Percentiles rank a stretch among this genome's conserved stretches.
Conservation (phyloP, 2,329 filamentous ascomycete species). For the Colletotrichum simmondsii region DNA sequence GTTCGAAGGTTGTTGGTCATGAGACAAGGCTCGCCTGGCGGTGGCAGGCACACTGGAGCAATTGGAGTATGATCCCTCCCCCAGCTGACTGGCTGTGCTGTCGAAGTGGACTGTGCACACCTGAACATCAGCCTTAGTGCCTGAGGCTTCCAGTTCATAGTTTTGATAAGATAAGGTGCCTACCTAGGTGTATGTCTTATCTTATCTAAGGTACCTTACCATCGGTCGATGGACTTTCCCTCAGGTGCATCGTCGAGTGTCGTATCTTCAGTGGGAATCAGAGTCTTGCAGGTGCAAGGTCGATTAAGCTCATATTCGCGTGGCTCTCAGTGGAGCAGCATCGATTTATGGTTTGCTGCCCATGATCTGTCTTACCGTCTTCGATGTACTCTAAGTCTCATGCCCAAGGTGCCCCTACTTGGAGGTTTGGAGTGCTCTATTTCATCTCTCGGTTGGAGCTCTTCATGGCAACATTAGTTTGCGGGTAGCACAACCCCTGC, state of each 20-base stretch:
- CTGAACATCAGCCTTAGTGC: background rate
- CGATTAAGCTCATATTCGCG: background rate
- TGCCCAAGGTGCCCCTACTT: background rate
- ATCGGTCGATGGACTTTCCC: background rate
- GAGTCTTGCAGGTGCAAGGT: background rate
- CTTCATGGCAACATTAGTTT: background rate
- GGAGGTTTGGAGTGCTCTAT: background rate
- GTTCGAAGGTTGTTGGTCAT: constrained; percentile 25
- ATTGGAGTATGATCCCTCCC: constrained; percentile 1
- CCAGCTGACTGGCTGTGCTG: background rate
- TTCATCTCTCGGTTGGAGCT: background rate
- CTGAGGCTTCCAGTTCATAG: background rate
- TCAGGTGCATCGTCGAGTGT: background rate
- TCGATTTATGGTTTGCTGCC: background rate
- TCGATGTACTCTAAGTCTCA: background rate
- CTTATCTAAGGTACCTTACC: background rate
- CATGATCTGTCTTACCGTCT: background rate
- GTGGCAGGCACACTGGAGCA: constrained; percentile 11
- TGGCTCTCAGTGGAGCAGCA: background rate
- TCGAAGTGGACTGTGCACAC: constrained; percentile 26
- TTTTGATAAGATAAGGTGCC: background rate
- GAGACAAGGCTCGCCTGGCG: constrained; percentile 16
- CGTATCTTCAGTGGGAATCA: too few species aligned
- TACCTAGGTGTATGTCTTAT: background rate
- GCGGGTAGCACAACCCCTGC: background rate